Evolutionary conservation across 257 asterid species (phyloP), one percentile per base, ranked within the genome.

Genomic region (Lithospermum erythrorhizon): DNA sequence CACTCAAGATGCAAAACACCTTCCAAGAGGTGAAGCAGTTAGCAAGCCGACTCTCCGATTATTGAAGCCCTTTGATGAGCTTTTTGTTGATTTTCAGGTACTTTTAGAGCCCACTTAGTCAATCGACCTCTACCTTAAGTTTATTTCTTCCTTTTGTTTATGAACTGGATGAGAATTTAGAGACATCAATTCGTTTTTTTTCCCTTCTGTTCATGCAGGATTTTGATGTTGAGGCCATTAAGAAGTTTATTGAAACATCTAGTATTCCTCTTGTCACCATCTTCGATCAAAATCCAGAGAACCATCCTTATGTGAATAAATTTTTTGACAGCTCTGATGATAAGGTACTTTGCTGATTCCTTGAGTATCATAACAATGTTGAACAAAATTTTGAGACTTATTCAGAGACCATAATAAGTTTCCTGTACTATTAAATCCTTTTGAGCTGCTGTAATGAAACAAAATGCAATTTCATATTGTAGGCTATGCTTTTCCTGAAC

Each of bases 31-130:
- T 0, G 80, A 81, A 47, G 27, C 71, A n/a, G 94, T 84, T 62
- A 80, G 70, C 68, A 79, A 79, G 76, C 89, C 97, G 37, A 83
- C 91, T 49, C 69, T 89, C 62, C 90, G 95, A 52, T 56, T 89
- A 70, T 72, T 86, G 30, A 89, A 89, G 84, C 95, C 95, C 65
- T 89, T 89, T 25, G 97, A 89, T 75, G 94, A 84, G 67, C 74
- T 74, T 21, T 57, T 83, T 61, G 84, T 79, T 22, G 97, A 89
- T 72, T 71, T 61, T 45, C 78, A 89, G 87, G 97, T 84, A 73
- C 55, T 61, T n/a, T 22, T 37, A 23, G 1, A 15, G 56, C 25
- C 57, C 23, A 55, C 6, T 45, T 21, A 53, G 8, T 3, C 19
- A 57, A 45, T 29, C 53, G 19, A 58, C 35, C 27, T 54, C 8